Evolutionary conservation across 2,329 filamentous ascomycete species (phyloP).

Genomic region (Cucurbitaria berberidis): DNA sequence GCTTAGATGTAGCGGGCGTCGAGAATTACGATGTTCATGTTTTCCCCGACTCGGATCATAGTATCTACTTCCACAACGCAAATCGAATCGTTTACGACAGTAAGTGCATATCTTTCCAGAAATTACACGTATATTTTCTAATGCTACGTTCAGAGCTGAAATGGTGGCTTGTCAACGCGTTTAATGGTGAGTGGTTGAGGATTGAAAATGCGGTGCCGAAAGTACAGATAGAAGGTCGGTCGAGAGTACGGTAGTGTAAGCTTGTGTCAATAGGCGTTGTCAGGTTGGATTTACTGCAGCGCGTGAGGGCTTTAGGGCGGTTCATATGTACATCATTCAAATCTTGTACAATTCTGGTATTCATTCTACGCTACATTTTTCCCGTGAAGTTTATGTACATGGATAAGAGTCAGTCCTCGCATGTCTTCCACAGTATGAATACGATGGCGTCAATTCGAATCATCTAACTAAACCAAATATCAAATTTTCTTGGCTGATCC

Average conservation of each 20-base stretch:
- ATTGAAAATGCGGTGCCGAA: conserved; percentile 60
- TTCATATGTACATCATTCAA: too few relatives aligned
- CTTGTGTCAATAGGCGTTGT: not conserved
- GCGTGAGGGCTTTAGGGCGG: too few relatives aligned
- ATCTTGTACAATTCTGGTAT: too few relatives aligned
- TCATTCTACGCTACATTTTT: too few relatives aligned
- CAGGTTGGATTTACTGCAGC: not conserved
- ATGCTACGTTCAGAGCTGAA: conserved; percentile 64
- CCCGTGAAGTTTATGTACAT: too few relatives aligned
- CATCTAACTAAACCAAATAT: too few relatives aligned
- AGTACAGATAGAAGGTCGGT: conserved; percentile 31
- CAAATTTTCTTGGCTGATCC: not conserved
- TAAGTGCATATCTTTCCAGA: conserved; percentile 57
- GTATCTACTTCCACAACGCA: conserved; percentile 93
- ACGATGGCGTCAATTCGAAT: too few relatives aligned
- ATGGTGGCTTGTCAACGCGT: conserved; percentile 95
- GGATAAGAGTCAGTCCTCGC: too few relatives aligned
- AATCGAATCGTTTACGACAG: conserved; percentile 91
- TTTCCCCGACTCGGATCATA: conserved; percentile 94
- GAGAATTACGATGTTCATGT: conserved; percentile 97
- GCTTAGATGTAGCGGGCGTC: conserved; percentile 77
- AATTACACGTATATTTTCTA: not conserved
- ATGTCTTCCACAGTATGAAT: too few relatives aligned
- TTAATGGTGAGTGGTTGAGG: conserved; percentile 91
- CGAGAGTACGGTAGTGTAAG: conserved; percentile 14